Evolutionary conservation across 805 yeast species (phyloP), one percentile per base, ranked within the genome.

Genomic region (Zygosaccharomyces siamensis): DNA sequence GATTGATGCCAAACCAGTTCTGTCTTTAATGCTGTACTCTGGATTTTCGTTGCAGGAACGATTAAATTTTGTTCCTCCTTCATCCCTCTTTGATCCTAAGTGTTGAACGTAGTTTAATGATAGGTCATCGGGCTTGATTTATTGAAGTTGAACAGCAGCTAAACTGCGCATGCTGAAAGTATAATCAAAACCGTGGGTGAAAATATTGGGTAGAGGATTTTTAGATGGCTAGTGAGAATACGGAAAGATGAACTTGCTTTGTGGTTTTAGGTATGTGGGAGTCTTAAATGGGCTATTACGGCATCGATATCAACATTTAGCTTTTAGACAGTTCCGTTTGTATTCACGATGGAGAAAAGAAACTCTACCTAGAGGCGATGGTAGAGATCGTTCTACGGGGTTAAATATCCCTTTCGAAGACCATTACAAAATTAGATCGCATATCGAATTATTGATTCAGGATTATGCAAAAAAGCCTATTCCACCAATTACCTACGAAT

Each of bases 371-470:
- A 31, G 44, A 18, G 44, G 44, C 5, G 44, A 41, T 41, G 44
- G 44, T 7, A 41, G 20, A 27, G 18, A 41, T 14, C 36, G 11
- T 7, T 20, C 31, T 4, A 28, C 23, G 12, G 50, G 58, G 3
- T 50, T 53, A 20, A 43, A 54, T 12, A 51, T 65, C 24, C 60
- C 57, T 12, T 80, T 80, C 49, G 71, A 77, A 41, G 69, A 74
- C 47, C 81, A 80, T 49, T 81, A 81, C 63, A 73, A 76, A 50
- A 73, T 80, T 23, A 66, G 88, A 47, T 74, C 84, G 1, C 73
- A 81, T 4, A 64, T 83, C 23, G 86, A 82, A 52, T 68, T 77
- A 35, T 72, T 83, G 47, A 80, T 84, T 36, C 74, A 78, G 43
- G 77, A 77, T 51, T 80, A 79, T 56, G 76, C 88, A 1, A 62